A percentile compares a stretch with the other conserved stretches of the same genome.
phyloP scores from a whole-genome alignment of 805 yeast genomes.

The Candida vaughaniae region DNA sequence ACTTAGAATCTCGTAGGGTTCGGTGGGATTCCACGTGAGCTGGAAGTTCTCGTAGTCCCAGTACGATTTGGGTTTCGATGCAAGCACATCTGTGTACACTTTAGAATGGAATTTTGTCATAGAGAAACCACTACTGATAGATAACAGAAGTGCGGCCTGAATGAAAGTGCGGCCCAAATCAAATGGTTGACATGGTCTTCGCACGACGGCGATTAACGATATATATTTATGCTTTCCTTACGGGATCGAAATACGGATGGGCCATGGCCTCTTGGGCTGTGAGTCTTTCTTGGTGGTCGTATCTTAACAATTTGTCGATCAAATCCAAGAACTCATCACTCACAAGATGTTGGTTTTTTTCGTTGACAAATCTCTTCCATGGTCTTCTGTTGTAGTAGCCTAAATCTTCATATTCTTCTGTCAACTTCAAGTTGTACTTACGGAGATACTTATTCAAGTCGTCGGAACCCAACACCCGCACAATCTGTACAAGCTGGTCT shows the following conservation, averaged over 20 bases:
- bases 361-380: constrained; percentile 62
- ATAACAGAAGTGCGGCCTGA: not conserved
- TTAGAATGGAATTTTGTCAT: constrained; percentile 23
- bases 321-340: constrained; percentile 63
- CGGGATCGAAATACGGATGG: constrained; percentile 58
- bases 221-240: constrained; percentile 16
- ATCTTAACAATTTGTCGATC: constrained; percentile 68
- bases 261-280: constrained; percentile 88
- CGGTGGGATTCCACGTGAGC: constrained; percentile 42
- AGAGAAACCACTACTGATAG: not conserved
- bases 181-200: too few species aligned
- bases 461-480: constrained; percentile 81
- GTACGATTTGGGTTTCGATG: constrained; percentile 64
- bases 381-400: constrained; percentile 66
- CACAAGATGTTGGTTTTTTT: constrained; percentile 50
- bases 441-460: constrained; percentile 64
- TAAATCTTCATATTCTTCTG: constrained; percentile 77
- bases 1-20: constrained; percentile 69
- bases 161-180: too few species aligned
- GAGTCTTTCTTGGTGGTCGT: constrained; percentile 84
- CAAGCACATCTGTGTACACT: constrained; percentile 76
- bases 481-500: constrained; percentile 89
- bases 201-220: too few species aligned
- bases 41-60: constrained; percentile 79
- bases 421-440: constrained; percentile 67